Conservation (phyloP, 176 grass and related monocot species). For the Luzula sylvatica region DNA sequence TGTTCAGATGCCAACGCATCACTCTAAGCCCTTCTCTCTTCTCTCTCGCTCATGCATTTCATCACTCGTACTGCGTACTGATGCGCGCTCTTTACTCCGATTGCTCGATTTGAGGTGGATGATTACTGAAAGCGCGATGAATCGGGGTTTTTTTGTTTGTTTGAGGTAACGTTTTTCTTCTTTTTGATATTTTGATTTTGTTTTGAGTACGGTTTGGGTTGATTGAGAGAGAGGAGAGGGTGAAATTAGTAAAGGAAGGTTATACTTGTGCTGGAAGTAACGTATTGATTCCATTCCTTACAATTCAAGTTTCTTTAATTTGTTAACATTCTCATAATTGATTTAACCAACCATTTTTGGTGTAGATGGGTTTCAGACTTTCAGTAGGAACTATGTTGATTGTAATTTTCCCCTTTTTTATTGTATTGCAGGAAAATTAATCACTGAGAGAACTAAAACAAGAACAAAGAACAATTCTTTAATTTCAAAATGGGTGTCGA, state of each 20-base stretch:
- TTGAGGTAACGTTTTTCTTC: background rate
- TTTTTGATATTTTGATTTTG: background rate
- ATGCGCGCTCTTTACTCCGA: background rate
- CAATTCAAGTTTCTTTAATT: constrained; percentile 5
- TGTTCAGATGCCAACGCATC: constrained; percentile 16
- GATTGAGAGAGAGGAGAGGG: background rate
- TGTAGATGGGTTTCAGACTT: too few relatives aligned
- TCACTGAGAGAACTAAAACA: background rate
- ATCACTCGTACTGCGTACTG: background rate
- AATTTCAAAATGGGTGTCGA: constrained; percentile 41
- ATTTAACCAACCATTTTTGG: too few relatives aligned
- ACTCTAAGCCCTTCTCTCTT: background rate
- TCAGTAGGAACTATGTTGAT: background rate
- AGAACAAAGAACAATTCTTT: background rate
- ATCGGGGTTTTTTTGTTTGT: background rate
- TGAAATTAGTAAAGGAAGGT: background rate
- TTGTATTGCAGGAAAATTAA: constrained; percentile 5
- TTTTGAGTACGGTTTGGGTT: background rate
- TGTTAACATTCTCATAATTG: background rate
- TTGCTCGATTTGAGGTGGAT: constrained; percentile 1
- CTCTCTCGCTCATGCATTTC: background rate
- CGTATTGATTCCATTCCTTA: background rate
- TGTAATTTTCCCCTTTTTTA: background rate
- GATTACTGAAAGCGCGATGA: background rate
- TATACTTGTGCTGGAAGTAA: constrained; percentile 10